phyloP scores from a whole-genome alignment of 2,329 filamentous ascomycete genomes.

The Neocucurbitaria cava region DNA sequence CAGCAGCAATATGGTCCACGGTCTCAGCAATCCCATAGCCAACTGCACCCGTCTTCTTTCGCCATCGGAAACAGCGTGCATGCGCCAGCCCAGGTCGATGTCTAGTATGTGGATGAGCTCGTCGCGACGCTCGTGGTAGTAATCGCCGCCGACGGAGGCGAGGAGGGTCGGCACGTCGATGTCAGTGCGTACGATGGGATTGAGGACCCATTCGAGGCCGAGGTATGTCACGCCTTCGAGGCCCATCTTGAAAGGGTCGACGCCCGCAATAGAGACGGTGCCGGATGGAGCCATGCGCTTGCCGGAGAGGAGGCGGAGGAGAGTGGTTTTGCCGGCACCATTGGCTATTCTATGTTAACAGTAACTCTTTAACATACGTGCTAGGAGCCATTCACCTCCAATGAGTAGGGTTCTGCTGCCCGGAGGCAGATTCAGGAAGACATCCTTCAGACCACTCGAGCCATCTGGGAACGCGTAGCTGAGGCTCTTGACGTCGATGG shows the following conservation, averaged over 20 bases:
- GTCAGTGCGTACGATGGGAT: constrained; percentile 93
- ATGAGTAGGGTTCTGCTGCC: constrained; percentile 89
- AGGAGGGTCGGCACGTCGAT: constrained; percentile 90
- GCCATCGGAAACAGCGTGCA: constrained; percentile 94
- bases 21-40: constrained; percentile 90
- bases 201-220: constrained; percentile 96
- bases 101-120: constrained; percentile 89
- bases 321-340: constrained; percentile 95
- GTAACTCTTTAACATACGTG: constrained; percentile 9
- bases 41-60: constrained; percentile 91
- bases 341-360: constrained; percentile 66
- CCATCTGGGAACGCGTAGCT: constrained; percentile 91
- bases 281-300: constrained; percentile 85
- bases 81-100: constrained; percentile 89
- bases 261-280: constrained; percentile 78
- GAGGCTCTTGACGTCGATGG: constrained; percentile 76
- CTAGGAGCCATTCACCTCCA: constrained; percentile 64
- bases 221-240: constrained; percentile 97
- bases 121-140: constrained; percentile 81
- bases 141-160: constrained; percentile 82
- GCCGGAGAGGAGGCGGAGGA: constrained; percentile 90
- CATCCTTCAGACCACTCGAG: constrained; percentile 75
- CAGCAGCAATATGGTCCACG: constrained; percentile 88
- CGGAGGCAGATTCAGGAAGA: constrained; percentile 78
- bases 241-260: constrained; percentile 89